phyloP scores from a whole-genome alignment of 305 asterid species.

The Fraxinus sp. region DNA sequence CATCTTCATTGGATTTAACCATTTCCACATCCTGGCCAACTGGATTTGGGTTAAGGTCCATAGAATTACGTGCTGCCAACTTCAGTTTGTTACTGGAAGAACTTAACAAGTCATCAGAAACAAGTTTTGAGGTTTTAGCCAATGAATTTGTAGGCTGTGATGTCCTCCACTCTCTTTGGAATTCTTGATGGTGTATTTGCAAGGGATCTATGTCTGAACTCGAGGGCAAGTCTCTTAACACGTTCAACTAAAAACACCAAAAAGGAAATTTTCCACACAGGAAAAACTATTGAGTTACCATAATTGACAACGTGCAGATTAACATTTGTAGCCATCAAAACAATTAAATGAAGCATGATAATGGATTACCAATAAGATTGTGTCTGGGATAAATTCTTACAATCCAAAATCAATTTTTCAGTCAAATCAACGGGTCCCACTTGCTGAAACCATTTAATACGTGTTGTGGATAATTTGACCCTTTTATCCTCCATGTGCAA shows the following conservation, averaged over 20 bases:
- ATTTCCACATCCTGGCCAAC: constrained; percentile 32
- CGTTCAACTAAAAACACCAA: constrained; percentile 42
- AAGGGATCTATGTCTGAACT: constrained; percentile 32
- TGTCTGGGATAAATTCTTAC: too few species aligned
- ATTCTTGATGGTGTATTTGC: constrained; percentile 43
- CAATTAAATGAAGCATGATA: constrained; percentile 3
- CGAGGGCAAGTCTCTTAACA: constrained; percentile 36
- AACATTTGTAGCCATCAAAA: neutral
- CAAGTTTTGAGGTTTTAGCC: constrained; percentile 30
- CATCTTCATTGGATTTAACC: constrained; percentile 35
- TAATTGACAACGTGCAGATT: neutral
- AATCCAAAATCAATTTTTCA: too few species aligned
- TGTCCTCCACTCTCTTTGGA: constrained; percentile 36
- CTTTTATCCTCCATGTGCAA: too few species aligned
- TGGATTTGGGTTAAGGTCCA: constrained; percentile 28
- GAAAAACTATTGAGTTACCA: constrained; percentile 1
- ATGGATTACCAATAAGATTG: neutral
- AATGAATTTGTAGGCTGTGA: constrained; percentile 33
- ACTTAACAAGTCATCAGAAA: constrained; percentile 37
- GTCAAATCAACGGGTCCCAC: too few species aligned
- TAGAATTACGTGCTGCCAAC: constrained; percentile 37
- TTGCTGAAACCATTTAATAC: too few species aligned
- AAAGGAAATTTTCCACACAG: constrained; percentile 22
- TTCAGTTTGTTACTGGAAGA: constrained; percentile 51
- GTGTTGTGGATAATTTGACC: too few species aligned